Evolutionary conservation across 2,329 filamentous ascomycete species (phyloP), one percentile per base, ranked within the genome.

Genomic region (Lachnellula occidentalis): DNA sequence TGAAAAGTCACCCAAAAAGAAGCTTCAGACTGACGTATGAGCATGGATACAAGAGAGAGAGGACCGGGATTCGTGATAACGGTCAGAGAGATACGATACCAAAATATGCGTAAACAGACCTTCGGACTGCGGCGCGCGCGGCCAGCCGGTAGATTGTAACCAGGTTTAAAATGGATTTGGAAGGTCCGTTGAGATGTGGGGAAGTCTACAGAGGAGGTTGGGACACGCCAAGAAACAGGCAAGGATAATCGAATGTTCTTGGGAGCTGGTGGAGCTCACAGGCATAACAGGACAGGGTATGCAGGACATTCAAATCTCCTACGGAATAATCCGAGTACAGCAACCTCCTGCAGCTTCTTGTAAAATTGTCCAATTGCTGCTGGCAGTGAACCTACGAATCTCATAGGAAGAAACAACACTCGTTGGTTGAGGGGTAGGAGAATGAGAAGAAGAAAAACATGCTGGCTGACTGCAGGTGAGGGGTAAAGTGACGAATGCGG

Each of bases 171-270:
- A 22, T 49, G 37, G 34, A 52, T 55, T 6, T 48, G 54, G 54
- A 55, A 55, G 49, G 54, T 52, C 43, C 22, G 45, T 27, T 14
- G 14, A 34, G 43, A 45, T n/a, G 49, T 43, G 45, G 45, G 34
- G 45, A 48, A 21, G 34, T n/a, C 15, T 11, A 41, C 15, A 31
- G 22, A 31, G 43, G 22, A 45, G 43, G 53, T 27, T 47, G 21
- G 41, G n/a, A 36, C 34, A 36, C 45, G 43, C 48, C 41, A 34
- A 43, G 41, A 11, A 22, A 19, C 7, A 22, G 19, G 21, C 34
- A 55, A 47, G 43, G 53, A 45, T 21, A 5, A 43, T 31, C 9
- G 27, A 31, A 31, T 4, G 27, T 31, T 12, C 27, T 31, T 31
- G 9, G 27, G 27, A 31, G 7, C 27, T 31, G 8, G 27, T 31